A percentile compares a stretch with the other conserved stretches of the same genome.
These are phyloP conservation scores for Penicillium expansum DNA, from an alignment of 2,329 filamentous ascomycete genomes.

Conservation along the genomic window DNA sequence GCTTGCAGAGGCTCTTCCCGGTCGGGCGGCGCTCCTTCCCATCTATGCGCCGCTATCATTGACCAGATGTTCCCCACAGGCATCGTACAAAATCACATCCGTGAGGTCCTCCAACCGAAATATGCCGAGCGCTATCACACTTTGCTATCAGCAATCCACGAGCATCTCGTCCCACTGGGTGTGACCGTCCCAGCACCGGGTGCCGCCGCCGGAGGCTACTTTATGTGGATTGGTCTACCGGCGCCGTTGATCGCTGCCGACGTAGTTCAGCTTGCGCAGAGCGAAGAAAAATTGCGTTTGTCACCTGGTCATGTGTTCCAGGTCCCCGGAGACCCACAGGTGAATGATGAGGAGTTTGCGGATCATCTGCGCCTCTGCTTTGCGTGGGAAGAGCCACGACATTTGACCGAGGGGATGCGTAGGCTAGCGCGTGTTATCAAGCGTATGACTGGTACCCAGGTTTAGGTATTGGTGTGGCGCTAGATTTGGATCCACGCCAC, in stretches of 20 bases:
- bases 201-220: slow-evolving; percentile 72
- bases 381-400: slow-evolving; percentile 66
- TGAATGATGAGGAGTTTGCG: slow-evolving; percentile 55
- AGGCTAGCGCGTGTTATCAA: slow-evolving; percentile 52
- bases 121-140: slow-evolving; percentile 54
- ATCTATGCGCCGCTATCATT: slow-evolving; percentile 58
- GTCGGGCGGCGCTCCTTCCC: slow-evolving; percentile 60
- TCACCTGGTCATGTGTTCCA: slow-evolving; percentile 70
- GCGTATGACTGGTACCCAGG: slow-evolving; percentile 3
- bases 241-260: slow-evolving; percentile 51
- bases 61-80: slow-evolving; percentile 54
- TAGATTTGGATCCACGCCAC: not conserved
- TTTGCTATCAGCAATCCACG: slow-evolving; percentile 59
- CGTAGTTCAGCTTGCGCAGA: slow-evolving; percentile 57
- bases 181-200: slow-evolving; percentile 41
- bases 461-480: not conserved
- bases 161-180: slow-evolving; percentile 62
- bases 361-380: slow-evolving; percentile 66
- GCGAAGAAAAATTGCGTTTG: slow-evolving; percentile 65
- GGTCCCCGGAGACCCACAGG: slow-evolving; percentile 55
- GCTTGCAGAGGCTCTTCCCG: slow-evolving; percentile 52
- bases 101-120: slow-evolving; percentile 52
- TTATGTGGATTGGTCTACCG: slow-evolving; percentile 74
- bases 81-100: slow-evolving; percentile 54
- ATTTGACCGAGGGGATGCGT: slow-evolving; percentile 65